phyloP scores from a whole-genome alignment of 2,329 filamentous ascomycete genomes.

The Epichloe gansuensis region DNA sequence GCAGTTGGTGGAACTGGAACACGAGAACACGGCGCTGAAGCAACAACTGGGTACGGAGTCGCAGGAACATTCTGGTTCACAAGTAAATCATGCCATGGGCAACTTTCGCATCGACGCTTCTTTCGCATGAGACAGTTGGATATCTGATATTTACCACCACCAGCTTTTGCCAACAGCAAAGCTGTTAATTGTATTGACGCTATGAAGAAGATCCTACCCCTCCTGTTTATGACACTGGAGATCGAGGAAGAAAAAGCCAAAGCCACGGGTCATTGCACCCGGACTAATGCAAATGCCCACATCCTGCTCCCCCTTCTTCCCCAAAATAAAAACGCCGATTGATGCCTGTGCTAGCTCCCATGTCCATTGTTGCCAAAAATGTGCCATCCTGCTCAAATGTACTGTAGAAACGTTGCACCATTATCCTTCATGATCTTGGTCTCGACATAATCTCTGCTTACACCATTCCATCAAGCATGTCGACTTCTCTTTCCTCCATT shows the following conservation, averaged over 20 bases:
- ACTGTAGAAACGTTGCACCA: slow-evolving; percentile 6
- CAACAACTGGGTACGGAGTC: slow-evolving; percentile 10
- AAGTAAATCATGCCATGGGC: slow-evolving; percentile 3
- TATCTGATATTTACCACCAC: background rate
- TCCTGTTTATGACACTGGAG: background rate
- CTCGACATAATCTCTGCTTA: slow-evolving; percentile 7
- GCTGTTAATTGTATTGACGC: background rate
- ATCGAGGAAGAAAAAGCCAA: background rate
- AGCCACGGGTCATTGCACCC: slow-evolving; percentile 2
- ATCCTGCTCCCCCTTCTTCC: slow-evolving; percentile 11
- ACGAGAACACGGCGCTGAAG: slow-evolving; percentile 26
- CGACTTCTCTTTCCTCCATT: slow-evolving; percentile 38
- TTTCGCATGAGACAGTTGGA: background rate
- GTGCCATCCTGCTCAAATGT: slow-evolving; percentile 11
- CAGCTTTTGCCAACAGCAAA: background rate
- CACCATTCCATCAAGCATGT: slow-evolving; percentile 23
- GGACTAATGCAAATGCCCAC: slow-evolving; percentile 14
- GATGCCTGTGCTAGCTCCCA: slow-evolving; percentile 24
- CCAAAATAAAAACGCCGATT: slow-evolving; percentile 19
- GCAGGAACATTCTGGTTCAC: slow-evolving; percentile 7
- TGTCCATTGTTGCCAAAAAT: slow-evolving; percentile 22
- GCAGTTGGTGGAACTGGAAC: slow-evolving; percentile 38
- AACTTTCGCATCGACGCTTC: background rate
- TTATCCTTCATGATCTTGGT: slow-evolving; percentile 5
- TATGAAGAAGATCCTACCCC: background rate